phyloP scores from a whole-genome alignment of 106 monocot species.

The Cymbidium sinense region DNA sequence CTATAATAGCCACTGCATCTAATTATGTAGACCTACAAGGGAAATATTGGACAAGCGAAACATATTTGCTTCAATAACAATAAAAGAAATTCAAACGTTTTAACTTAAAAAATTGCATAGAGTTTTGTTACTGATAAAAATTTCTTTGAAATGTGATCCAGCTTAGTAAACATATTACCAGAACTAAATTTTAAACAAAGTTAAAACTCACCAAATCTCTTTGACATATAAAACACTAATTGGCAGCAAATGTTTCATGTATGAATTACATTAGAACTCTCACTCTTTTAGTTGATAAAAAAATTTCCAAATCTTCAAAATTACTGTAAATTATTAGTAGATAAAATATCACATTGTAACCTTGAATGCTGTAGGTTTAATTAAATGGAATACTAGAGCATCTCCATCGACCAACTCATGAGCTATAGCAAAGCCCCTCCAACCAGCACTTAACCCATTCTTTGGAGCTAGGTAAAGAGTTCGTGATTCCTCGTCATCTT shows the following conservation, averaged over 20 bases:
- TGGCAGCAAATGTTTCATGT: not conserved
- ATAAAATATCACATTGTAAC: slow-evolving; percentile 14
- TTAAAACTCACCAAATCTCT: not conserved
- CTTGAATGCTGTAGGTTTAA: slow-evolving; percentile 51
- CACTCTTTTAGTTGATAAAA: not conserved
- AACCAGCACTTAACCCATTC: slow-evolving; percentile 59
- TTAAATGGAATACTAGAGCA: slow-evolving; percentile 63
- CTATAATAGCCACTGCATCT: slow-evolving; percentile 24
- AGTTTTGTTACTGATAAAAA: not conserved
- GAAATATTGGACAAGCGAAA: not conserved
- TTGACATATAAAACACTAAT: not conserved
- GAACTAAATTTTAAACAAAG: not conserved
- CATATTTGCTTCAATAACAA: slow-evolving; percentile 1
- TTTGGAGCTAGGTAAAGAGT: slow-evolving; percentile 49
- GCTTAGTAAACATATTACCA: not conserved
- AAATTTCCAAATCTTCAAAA: not conserved
- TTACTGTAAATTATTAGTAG: not conserved
- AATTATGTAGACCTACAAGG: slow-evolving; percentile 31
- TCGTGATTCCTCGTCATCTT: slow-evolving; percentile 35
- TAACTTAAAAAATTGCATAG: slow-evolving; percentile 1
- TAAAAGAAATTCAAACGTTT: not conserved
- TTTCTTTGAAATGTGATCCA: not conserved
- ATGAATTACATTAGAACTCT: not conserved
- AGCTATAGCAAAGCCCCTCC: slow-evolving; percentile 63
- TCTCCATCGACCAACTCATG: slow-evolving; percentile 81